phyloP scores from a whole-genome alignment of 164 flowering plant species.

The Sedum album region DNA sequence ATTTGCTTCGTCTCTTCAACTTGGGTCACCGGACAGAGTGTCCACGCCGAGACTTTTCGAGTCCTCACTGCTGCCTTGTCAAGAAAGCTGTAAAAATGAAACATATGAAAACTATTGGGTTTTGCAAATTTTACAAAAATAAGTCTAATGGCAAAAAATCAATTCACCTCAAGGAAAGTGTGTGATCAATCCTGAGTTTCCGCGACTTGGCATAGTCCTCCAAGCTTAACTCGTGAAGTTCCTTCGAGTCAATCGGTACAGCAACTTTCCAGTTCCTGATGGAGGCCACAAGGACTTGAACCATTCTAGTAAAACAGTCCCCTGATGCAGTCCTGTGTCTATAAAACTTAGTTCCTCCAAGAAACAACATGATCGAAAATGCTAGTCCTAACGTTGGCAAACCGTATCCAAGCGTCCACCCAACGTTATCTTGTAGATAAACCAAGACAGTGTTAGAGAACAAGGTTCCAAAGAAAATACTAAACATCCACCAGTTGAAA shows the following conservation, averaged over 20 bases:
- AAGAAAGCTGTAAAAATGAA: not conserved
- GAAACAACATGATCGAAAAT: not conserved
- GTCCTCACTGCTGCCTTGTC: not conserved
- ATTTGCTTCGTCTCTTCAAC: not conserved
- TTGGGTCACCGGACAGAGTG: not conserved
- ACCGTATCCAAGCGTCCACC: not conserved
- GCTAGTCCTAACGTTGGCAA: not conserved
- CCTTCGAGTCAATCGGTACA: not conserved
- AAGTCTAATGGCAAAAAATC: no score
- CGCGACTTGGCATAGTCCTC: not conserved
- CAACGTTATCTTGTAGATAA: not conserved
- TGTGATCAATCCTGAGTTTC: not conserved
- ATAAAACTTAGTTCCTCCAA: not conserved
- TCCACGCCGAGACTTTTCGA: not conserved
- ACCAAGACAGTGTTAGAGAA: not conserved
- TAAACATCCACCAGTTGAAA: conserved; percentile 59
- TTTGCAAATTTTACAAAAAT: no score
- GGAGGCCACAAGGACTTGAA: not conserved
- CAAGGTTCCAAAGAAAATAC: not conserved
- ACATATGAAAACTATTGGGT: no score
- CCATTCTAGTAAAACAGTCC: not conserved
- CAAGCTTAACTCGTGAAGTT: not conserved
- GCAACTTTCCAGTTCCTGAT: not conserved
- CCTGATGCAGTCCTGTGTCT: not conserved
- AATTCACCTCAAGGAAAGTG: not conserved